These are phyloP conservation scores for Gracilariopsis chorda DNA, from an alignment of 23 red algal genomes.

Conservation along the genomic window DNA sequence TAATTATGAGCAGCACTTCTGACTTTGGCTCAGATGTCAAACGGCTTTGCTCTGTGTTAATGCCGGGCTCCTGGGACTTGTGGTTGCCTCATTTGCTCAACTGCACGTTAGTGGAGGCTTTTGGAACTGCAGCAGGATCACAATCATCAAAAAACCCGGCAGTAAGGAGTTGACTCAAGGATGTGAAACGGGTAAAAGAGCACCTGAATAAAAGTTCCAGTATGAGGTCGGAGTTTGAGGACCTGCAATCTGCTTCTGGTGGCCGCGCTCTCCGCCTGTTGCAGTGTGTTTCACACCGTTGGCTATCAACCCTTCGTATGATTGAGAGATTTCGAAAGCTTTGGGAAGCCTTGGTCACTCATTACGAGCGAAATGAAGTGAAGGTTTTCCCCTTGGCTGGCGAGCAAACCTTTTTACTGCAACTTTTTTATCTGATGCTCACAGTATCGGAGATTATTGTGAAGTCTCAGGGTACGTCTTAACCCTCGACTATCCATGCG, in stretches of 20 bases:
- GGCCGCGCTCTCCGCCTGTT: neutral
- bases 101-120: neutral
- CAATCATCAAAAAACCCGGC: neutral
- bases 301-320: neutral
- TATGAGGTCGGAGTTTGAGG: neutral
- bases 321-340: neutral
- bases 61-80: neutral
- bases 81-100: neutral
- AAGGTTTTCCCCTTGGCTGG: neutral
- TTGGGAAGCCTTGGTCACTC: neutral
- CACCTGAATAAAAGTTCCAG: neutral
- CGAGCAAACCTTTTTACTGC: neutral
- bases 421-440: neutral
- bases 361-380: neutral
- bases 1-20: neutral
- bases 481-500: neutral
- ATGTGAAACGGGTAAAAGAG: neutral
- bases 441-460: neutral
- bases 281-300: neutral
- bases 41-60: neutral
- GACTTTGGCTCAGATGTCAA: slow-evolving; percentile 27
- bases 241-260: neutral
- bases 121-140: neutral
- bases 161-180: neutral
- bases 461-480: neutral